Conservation (phyloP, 1,284 basidiomycete genomes). For the Irpex lacteus region DNA sequence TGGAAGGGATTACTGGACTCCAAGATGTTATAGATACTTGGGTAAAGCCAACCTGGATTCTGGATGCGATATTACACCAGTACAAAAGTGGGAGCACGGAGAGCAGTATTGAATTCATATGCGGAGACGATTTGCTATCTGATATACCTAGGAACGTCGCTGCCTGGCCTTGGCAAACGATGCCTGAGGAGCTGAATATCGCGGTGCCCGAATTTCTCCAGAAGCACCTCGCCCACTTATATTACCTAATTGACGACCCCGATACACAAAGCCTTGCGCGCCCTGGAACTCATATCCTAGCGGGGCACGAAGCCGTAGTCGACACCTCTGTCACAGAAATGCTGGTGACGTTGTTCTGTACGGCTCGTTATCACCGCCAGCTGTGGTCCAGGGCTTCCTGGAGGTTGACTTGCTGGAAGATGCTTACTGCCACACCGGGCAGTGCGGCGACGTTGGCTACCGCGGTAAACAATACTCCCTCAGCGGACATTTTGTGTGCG, state of each 20-base stretch:
- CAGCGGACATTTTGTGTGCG: not conserved
- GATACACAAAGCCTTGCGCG: no score
- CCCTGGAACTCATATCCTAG: not conserved
- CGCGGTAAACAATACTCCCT: not conserved
- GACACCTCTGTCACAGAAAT: not conserved
- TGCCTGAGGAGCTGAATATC: not conserved
- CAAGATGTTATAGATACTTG: not conserved
- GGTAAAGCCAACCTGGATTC: not conserved
- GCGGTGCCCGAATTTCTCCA: not conserved
- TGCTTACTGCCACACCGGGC: not conserved
- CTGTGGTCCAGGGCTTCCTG: not conserved
- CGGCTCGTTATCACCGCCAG: not conserved
- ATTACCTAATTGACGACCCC: no score
- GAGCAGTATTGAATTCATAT: not conserved
- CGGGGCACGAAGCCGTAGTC: not conserved
- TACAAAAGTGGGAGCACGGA: not conserved
- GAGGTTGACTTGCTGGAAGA: not conserved
- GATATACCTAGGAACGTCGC: not conserved
- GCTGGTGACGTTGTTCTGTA: not conserved
- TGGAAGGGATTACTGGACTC: not conserved
- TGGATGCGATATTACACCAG: not conserved
- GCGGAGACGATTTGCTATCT: not conserved
- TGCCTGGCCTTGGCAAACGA: not conserved
- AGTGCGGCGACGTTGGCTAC: not conserved
- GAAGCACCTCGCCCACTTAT: not conserved